A percentile compares a stretch with the other conserved stretches of the same genome.
phyloP scores from a whole-genome alignment of 768 basidiomycete species.

The Suillus cothurnatus region DNA sequence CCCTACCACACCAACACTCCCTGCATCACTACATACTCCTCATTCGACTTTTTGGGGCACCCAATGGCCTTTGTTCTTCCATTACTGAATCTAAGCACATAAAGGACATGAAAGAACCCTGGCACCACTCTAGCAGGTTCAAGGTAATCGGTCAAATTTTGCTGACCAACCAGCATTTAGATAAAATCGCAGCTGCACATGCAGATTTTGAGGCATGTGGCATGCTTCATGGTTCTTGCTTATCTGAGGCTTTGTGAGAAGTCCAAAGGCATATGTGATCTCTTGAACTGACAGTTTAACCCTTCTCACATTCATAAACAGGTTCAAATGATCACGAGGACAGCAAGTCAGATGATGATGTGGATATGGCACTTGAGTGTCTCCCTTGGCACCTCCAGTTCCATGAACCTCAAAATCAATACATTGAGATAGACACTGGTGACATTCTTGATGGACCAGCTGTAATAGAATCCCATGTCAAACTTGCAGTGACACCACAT shows the following conservation, averaged over 20 bases:
- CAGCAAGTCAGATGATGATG: neutral
- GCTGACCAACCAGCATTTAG: no score
- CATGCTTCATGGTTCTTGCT: constrained; percentile 21
- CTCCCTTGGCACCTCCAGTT: neutral
- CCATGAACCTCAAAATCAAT: neutral
- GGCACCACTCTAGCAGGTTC: no score
- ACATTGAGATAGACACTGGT: neutral
- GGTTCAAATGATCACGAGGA: neutral
- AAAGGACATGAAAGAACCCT: no score
- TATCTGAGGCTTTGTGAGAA: neutral
- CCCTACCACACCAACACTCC: no score
- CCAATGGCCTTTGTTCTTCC: no score
- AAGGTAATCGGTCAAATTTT: no score
- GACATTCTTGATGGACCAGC: neutral
- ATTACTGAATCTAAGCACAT: no score
- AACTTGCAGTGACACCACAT: constrained; percentile 12
- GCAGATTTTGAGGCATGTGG: no score
- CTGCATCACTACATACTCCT: no score
- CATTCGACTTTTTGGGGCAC: no score
- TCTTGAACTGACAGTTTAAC: neutral
- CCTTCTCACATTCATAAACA: no score
- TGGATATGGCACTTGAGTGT: neutral
- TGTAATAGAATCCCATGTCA: constrained; percentile 8
- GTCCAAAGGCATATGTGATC: neutral
- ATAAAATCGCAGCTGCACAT: no score